A percentile compares a stretch with the other conserved stretches of the same genome.
Evolutionary conservation across 139 green algal genomes (phyloP).

Genomic region (Chlamydomonas sp.): DNA sequence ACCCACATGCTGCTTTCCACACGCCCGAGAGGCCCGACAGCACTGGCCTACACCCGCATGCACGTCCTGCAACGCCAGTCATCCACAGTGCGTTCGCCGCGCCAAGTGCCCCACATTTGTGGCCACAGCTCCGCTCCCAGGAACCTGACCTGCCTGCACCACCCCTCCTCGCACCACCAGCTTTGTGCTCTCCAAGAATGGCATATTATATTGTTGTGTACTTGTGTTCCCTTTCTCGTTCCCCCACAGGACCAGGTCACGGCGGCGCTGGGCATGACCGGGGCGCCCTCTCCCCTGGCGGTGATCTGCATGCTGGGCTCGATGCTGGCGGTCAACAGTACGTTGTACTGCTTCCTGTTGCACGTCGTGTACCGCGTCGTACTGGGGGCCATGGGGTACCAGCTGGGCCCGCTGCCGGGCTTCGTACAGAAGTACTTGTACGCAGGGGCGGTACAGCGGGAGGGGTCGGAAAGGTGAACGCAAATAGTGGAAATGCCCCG

Average conservation of each 20-base stretch:
- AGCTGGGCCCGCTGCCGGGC: constrained; percentile 55
- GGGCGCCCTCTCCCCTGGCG: constrained; percentile 58
- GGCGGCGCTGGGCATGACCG: constrained; percentile 58
- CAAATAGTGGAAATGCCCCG: too few species aligned
- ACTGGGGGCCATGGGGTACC: constrained; percentile 65
- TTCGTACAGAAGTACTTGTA: constrained; percentile 61
- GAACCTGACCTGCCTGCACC: too few species aligned
- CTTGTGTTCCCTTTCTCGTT: background rate
- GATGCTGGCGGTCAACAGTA: constrained; percentile 74
- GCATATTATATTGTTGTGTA: background rate
- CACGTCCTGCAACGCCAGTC: too few species aligned
- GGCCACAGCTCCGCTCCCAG: too few species aligned
- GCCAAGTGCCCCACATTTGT: too few species aligned
- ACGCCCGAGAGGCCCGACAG: too few species aligned
- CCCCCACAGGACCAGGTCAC: constrained; percentile 72
- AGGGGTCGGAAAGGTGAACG: background rate
- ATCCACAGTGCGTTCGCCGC: too few species aligned
- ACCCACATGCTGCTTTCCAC: too few species aligned
- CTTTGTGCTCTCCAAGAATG: background rate
- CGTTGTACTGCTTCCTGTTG: constrained; percentile 76
- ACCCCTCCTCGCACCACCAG: background rate
- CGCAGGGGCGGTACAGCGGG: constrained; percentile 29
- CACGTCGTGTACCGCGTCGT: constrained; percentile 80
- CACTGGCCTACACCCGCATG: too few species aligned
- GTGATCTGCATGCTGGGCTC: constrained; percentile 67